phyloP scores from a whole-genome alignment of 495 filamentous ascomycete genomes.

The Hyphodiscus hymeniophilus region DNA sequence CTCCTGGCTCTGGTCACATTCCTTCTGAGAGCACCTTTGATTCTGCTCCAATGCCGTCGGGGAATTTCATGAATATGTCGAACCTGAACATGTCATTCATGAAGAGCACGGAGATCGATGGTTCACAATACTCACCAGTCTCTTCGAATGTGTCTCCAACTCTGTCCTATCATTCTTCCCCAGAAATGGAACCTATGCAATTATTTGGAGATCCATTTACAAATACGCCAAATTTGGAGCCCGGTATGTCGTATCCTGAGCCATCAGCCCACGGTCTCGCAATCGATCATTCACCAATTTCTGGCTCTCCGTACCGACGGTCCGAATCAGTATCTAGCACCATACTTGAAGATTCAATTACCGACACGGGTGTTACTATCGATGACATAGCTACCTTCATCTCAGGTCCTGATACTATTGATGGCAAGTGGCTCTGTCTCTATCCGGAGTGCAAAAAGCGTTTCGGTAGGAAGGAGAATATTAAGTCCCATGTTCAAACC shows the following conservation, averaged over 20 bases:
- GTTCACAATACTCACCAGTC: conserved; percentile 15
- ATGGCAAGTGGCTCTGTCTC: conserved; percentile 80
- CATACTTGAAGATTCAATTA: conserved; percentile 48
- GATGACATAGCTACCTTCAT: conserved; percentile 87
- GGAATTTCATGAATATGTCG: conserved; percentile 48
- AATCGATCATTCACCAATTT: conserved; percentile 21
- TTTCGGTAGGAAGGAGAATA: conserved; percentile 93
- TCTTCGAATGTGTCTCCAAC: conserved; percentile 18
- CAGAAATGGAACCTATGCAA: conserved; percentile 27
- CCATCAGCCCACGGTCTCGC: conserved; percentile 16
- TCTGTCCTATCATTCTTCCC: conserved; percentile 33
- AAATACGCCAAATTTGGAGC: conserved; percentile 28
- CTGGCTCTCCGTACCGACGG: conserved; percentile 33
- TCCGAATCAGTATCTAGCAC: conserved; percentile 47
- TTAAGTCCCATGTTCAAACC: conserved; percentile 95
- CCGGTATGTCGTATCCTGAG: conserved; percentile 14
- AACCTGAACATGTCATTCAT: conserved; percentile 42
- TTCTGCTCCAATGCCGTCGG: conserved; percentile 38
- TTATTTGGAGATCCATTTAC: conserved; percentile 26
- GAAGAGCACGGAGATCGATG: conserved; percentile 40
- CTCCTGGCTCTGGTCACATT: conserved; percentile 27
- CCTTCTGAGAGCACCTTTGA: conserved; percentile 31
- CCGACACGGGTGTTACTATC: conserved; percentile 66
- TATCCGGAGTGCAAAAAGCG: conserved; percentile 73
- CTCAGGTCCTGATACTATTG: conserved; percentile 61